Base-by-base conservation (phyloP, 208 protist genomes). In the Trypanosomatidae sp. region DNA sequence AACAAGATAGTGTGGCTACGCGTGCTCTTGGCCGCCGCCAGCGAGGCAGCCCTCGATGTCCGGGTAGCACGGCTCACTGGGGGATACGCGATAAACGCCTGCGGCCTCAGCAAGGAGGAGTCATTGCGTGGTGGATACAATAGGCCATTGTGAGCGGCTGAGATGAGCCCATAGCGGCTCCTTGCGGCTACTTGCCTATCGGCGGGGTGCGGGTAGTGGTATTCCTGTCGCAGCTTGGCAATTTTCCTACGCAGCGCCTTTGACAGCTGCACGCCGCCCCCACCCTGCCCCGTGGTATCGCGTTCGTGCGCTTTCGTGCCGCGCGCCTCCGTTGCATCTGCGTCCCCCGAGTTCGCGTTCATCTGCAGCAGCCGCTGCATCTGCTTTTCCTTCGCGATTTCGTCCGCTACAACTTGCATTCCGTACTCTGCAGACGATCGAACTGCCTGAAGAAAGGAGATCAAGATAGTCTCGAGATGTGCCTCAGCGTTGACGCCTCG, bases 331-430 rank as follows among this genome's bases (percentile, higher is more conserved):
- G 74, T 56, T 36, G 64, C 73, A 17, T 76, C 82, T n/a, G 50
- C 53, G 5, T 58, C 46, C 30, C 62, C 74, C 0, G 74, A 28
- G 59, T 80, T 82, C 70, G 80, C 80, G 60, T 92, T 89, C 52
- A 95, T 76, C 62, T 95, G 92, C 25, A 97, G 84, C 55, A 97
- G 81, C 19, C 92, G 88, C 69, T 97, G 92, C 88, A 97, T 97
- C 69, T 97, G 92, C 71, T 90, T 91, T 67, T 95, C 90, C 73
- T 97, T 97, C 0, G 92, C 92, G 43, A 91, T 88, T 62, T 95
- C 90, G 75, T 97, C 92, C 0, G 92, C 90, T n/a, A 95, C 92
- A 28, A 97, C 80, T 67, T 95, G 92, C 85, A 97, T 95, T 22
- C 88, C 92, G 73, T 95, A 91, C 73, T 97, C 92, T 2, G 90